Percentiles rank a stretch among this genome's conserved stretches.
Evolutionary conservation across 139 green algal species (phyloP).

Genomic region (Chlorella vulgaris): DNA sequence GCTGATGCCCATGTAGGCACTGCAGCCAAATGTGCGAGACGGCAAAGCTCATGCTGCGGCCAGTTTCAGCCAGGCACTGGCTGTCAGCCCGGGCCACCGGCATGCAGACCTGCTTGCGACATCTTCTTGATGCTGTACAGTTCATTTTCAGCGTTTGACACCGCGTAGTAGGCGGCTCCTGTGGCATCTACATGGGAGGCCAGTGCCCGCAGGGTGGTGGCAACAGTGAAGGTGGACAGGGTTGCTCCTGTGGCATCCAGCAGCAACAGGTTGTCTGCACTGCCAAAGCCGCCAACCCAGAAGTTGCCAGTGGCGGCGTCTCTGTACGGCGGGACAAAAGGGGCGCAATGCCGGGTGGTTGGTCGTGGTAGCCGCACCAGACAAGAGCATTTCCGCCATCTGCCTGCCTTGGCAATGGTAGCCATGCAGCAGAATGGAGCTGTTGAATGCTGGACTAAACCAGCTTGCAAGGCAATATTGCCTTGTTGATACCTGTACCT

Average conservation of each 20-base stretch:
- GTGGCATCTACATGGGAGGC: neutral
- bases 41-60: neutral
- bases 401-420: too few species aligned
- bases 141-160: neutral
- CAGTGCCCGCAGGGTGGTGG: neutral
- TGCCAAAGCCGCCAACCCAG: neutral
- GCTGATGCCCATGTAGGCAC: neutral
- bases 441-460: too few species aligned
- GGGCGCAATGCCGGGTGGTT: too few species aligned
- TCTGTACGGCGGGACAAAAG: too few species aligned
- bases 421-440: too few species aligned
- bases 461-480: too few species aligned
- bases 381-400: too few species aligned
- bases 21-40: neutral
- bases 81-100: neutral
- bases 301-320: neutral
- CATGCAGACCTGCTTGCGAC: too few species aligned
- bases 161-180: neutral
- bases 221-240: neutral
- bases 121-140: neutral
- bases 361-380: too few species aligned
- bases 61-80: neutral
- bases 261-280: neutral
- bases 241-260: neutral
- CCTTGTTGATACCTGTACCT: too few species aligned